These are phyloP conservation scores for Schoenoplectus tabernaemontani DNA, from an alignment of 202 grass and related monocot genomes.

Conservation along the genomic window DNA sequence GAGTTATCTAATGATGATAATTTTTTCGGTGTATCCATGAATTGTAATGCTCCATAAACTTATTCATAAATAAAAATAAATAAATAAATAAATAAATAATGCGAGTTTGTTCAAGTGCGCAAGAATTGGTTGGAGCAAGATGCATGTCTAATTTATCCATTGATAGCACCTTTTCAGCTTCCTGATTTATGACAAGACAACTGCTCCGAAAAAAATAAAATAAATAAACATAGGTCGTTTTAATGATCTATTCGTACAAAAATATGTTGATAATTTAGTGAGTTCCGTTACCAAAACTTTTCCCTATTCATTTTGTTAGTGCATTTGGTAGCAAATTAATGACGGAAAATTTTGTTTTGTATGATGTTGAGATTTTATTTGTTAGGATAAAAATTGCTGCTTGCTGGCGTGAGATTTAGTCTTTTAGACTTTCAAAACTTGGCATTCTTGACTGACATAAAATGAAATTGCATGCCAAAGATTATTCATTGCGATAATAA, in stretches of 20 bases:
- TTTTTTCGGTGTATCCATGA: no score
- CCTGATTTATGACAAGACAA: slow-evolving; percentile 1
- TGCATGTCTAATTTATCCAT: background rate
- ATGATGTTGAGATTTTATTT: background rate
- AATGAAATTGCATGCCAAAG: background rate
- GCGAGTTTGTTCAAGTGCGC: background rate
- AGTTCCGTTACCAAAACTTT: background rate
- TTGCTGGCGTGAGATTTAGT: no score
- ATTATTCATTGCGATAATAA: no score
- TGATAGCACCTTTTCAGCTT: slow-evolving; percentile 5
- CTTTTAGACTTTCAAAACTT: no score
- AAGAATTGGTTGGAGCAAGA: slow-evolving; percentile 4
- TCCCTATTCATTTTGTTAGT: background rate
- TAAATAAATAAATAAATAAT: background rate
- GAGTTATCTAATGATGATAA: no score
- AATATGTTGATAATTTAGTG: background rate
- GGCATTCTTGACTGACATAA: no score
- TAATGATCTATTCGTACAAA: background rate
- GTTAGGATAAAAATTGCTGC: no score
- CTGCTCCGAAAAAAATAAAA: background rate
- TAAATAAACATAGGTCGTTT: background rate
- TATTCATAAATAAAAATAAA: background rate
- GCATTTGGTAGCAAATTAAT: background rate
- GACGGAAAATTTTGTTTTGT: background rate
- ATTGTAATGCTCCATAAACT: no score